These are phyloP conservation scores for Actinomucor elegans DNA, from an alignment of 371 early-diverging fungal species.

Conservation along the genomic window DNA sequence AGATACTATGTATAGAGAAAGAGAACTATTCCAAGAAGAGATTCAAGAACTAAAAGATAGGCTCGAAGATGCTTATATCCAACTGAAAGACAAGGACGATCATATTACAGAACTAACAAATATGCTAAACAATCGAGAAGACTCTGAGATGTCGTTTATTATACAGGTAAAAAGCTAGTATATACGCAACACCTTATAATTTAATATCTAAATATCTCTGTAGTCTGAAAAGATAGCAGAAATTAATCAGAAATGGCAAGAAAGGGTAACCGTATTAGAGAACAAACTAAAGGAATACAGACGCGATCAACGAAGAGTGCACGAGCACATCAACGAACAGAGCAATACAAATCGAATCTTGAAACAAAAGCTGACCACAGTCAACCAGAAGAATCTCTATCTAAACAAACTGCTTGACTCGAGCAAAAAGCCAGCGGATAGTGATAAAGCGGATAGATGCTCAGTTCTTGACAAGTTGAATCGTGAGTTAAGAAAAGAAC, in stretches of 20 bases:
- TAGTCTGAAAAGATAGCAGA: conserved; percentile 11
- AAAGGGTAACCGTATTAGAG: conserved; percentile 13
- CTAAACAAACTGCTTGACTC: conserved; percentile 23
- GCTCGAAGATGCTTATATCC: conserved; percentile 2
- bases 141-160: neutral
- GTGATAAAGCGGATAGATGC: neutral
- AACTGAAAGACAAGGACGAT: conserved; percentile 23
- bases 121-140: neutral
- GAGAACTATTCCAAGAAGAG: conserved; percentile 29
- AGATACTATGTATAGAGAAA: conserved; percentile 39
- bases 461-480: conserved; percentile 22
- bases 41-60: conserved; percentile 31
- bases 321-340: conserved; percentile 21
- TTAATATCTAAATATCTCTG: too few species aligned
- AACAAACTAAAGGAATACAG: conserved; percentile 15
- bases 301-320: conserved; percentile 23
- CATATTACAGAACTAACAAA: conserved; percentile 15
- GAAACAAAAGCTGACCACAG: conserved; percentile 22
- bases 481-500: conserved; percentile 17
- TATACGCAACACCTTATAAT: too few species aligned
- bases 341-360: conserved; percentile 18
- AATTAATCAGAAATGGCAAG: conserved; percentile 21
- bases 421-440: conserved; percentile 17
- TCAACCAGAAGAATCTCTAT: conserved; percentile 16
- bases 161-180: too few species aligned